These are phyloP conservation scores for Penicillium vulpinum DNA, from an alignment of 2,329 filamentous ascomycete genomes.

Conservation along the genomic window DNA sequence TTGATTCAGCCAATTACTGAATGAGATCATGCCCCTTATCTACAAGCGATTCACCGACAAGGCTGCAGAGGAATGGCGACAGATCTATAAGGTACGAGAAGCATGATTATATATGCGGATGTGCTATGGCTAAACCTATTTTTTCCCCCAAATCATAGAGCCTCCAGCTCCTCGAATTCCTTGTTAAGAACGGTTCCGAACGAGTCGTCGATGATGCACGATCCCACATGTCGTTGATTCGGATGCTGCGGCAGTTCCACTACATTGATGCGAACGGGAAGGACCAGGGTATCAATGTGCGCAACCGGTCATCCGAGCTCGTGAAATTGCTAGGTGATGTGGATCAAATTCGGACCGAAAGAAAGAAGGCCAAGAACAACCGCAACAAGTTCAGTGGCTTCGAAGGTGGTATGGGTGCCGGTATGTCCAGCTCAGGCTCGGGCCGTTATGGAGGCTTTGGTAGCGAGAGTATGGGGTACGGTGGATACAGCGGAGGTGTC, in stretches of 20 bases:
- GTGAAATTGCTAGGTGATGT: conserved; percentile 85
- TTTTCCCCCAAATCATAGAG: conserved; percentile 45
- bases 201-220: conserved; percentile 95
- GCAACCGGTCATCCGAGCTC: conserved; percentile 93
- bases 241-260: conserved; percentile 98
- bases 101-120: background rate
- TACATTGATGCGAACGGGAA: conserved; percentile 96
- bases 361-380: conserved; percentile 86
- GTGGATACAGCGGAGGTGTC: conserved; percentile 70
- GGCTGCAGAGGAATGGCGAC: conserved; percentile 95
- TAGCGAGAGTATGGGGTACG: conserved; percentile 68
- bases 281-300: conserved; percentile 96
- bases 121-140: background rate
- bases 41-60: conserved; percentile 99
- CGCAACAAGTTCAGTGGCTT: conserved; percentile 95
- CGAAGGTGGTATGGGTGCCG: conserved; percentile 71
- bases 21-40: conserved; percentile 99
- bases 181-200: conserved; percentile 97
- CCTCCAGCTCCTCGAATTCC: conserved; percentile 91
- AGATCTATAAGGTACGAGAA: conserved; percentile 84
- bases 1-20: conserved; percentile 77
- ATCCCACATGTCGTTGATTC: conserved; percentile 89
- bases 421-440: conserved; percentile 55
- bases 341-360: conserved; percentile 55
- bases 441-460: conserved; percentile 87